Base-by-base conservation (phyloP, 805 yeast genomes). In the Yarrowia sp. region DNA sequence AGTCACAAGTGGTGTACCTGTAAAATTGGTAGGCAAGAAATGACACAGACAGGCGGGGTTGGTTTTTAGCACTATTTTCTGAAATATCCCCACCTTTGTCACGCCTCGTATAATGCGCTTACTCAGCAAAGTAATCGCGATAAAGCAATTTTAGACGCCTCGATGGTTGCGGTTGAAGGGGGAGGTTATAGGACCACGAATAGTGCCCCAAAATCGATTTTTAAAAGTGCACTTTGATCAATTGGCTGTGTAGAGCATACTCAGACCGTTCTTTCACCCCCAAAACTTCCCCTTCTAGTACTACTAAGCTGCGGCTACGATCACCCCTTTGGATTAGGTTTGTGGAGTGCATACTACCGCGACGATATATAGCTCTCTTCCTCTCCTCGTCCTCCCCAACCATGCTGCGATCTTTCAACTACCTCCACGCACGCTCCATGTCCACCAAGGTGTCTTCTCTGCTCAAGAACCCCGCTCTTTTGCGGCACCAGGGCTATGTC, bases 401-500 rank as follows among this genome's bases (percentile, higher is more conserved):
- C 22, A 51, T 51, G 58, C 22, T 51, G 42, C 32, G 42, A 33
- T 29, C 58, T 32, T 42, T 51, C 32, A 33, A 35, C 31, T n/a
- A 47, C 41, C 47, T 55, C 27, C 35, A 27, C 18, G 22, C 42
- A 39, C 32, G 62, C 21, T 31, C 62, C 39, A 44, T 44, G 53
- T 58, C 62, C 33, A 58, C 62, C 32, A 35, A 53, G 24, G 33
- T 58, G 8, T 22, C 53, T 12, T 58, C 62, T 22, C 42, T 41
- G 25, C 53, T 58, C 27, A 64, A 63, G 60, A 64, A 66, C 51
- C 63, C 69, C n/a, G 64, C 55, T 31, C 64, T 68, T 51, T 49
- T 68, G 53, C 61, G 69, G 31, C 29, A 60, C 62, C 66, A 69
- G 62, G 65, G 67, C 46, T 58, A 60, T 66, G 77, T 89, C 72